phyloP scores from a whole-genome alignment of 768 basidiomycete species.

The Boletus sp. region DNA sequence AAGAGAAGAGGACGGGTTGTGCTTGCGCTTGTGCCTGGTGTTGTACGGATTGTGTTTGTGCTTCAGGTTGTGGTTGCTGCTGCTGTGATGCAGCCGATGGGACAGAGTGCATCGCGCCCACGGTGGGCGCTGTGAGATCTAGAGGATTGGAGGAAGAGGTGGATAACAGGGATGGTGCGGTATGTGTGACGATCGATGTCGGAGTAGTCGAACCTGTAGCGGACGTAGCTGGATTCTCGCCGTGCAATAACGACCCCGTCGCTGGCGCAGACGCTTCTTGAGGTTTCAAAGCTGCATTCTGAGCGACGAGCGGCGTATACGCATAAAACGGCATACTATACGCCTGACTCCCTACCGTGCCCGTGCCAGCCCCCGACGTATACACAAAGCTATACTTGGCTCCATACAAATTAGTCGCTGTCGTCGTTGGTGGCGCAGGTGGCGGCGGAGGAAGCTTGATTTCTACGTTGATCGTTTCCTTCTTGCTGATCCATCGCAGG shows the following conservation, averaged over 20 bases:
- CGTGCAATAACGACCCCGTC: neutral
- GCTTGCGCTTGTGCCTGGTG: neutral
- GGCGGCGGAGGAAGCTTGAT: slow-evolving; percentile 23
- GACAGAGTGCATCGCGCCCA: neutral
- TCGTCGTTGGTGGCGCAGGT: slow-evolving; percentile 25
- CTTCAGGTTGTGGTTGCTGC: neutral
- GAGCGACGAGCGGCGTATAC: slow-evolving; percentile 18
- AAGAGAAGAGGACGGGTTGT: slow-evolving; percentile 8
- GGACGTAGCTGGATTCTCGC: neutral
- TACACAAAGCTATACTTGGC: slow-evolving; percentile 24
- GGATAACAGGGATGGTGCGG: neutral
- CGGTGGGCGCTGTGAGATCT: neutral
- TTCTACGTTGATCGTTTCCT: slow-evolving; percentile 54
- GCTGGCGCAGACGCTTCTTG: neutral
- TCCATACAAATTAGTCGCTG: slow-evolving; percentile 13
- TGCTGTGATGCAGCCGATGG: neutral
- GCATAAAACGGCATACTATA: slow-evolving; percentile 30
- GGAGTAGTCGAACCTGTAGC: neutral
- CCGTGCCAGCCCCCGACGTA: slow-evolving; percentile 2
- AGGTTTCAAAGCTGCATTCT: slow-evolving; percentile 9
- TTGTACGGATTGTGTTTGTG: neutral
- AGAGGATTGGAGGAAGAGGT: slow-evolving; percentile 1
- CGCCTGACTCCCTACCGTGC: slow-evolving; percentile 16
- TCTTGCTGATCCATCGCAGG: slow-evolving; percentile 67
- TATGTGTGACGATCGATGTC: neutral